Conservation (phyloP, 2,329 filamentous ascomycete species). For the Aspergillus tubingensis region DNA sequence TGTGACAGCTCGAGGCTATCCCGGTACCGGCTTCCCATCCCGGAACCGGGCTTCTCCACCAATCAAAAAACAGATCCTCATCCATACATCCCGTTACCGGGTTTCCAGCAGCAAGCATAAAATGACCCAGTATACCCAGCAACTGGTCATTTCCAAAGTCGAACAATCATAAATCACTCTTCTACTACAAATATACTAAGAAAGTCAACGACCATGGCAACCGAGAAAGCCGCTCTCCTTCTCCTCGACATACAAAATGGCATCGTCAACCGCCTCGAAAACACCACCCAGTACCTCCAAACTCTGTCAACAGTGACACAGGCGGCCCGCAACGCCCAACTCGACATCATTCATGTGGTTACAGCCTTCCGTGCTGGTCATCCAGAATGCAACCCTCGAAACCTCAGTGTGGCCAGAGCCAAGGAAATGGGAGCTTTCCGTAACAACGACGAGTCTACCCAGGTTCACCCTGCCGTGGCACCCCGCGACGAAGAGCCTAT, state of each 20-base stretch:
- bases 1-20: not conserved
- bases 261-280: not conserved
- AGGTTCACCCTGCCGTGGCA: slow-evolving; percentile 24
- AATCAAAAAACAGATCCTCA: not conserved
- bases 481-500: slow-evolving; percentile 30
- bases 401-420: slow-evolving; percentile 18
- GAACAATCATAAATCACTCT: too few species aligned
- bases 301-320: not conserved
- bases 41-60: not conserved
- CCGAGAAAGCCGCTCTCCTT: not conserved
- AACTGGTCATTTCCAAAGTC: not conserved
- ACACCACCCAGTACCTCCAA: not conserved
- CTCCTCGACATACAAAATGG: not conserved
- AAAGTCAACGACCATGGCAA: not conserved
- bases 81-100: not conserved
- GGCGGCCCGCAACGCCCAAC: not conserved
- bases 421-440: not conserved
- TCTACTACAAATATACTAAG: not conserved
- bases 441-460: slow-evolving; percentile 12
- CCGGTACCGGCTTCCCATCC: not conserved
- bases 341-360: slow-evolving; percentile 32
- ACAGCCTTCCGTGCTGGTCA: slow-evolving; percentile 36
- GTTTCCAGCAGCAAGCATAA: not conserved
- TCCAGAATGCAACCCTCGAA: slow-evolving; percentile 32
- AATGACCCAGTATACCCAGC: too few species aligned